Evolutionary conservation across 2,329 filamentous ascomycete genomes (phyloP), one percentile per base, ranked within the genome.

Genomic region (Fusarium longipes): DNA sequence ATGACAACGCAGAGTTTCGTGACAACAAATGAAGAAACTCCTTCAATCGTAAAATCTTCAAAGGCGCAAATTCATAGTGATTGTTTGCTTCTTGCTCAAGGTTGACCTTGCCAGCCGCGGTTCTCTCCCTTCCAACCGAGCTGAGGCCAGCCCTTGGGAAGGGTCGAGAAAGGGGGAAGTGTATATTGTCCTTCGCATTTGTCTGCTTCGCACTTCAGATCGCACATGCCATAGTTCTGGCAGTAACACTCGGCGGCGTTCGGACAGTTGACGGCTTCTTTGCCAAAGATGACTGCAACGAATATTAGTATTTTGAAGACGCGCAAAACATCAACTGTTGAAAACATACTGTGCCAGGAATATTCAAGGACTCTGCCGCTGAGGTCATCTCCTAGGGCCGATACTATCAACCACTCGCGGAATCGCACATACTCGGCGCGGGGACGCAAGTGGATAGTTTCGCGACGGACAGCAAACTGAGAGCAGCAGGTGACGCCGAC

Each of bases 301-400:
- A 29, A 18, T 10, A 43, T 75, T 35, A 75, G 71, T 33, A 32
- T 56, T 11, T 35, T 8, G 2, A 20, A 2, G 15, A 12, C 20
- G 3, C 11, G 14, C 3, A 5, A 35, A 8, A 6, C 3, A 11
- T 36, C 8, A 18, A 8, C 18, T 22, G n/a, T 29, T 15, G 24
- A 10, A 5, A 81, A 85, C 75, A 83, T 81, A 75, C 87, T 82
- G 74, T 91, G 89, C 88, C 88, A 91, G 18, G 88, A 76, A 68
- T 89, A 90, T 72, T 91, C 88, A 73, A 89, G 83, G 4, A 90
- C 82, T 22, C 88, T 79, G 3, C 88, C 88, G 27, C 83, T 87
- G 25, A 84, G 75, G 18, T 82, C 81, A 71, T 89, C 86, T 7
- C 80, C 80, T 49, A 87, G 74, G 6, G 82, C 76, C 4, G 87